phyloP scores from a whole-genome alignment of 768 basidiomycete genomes.

The Mycena venus region DNA sequence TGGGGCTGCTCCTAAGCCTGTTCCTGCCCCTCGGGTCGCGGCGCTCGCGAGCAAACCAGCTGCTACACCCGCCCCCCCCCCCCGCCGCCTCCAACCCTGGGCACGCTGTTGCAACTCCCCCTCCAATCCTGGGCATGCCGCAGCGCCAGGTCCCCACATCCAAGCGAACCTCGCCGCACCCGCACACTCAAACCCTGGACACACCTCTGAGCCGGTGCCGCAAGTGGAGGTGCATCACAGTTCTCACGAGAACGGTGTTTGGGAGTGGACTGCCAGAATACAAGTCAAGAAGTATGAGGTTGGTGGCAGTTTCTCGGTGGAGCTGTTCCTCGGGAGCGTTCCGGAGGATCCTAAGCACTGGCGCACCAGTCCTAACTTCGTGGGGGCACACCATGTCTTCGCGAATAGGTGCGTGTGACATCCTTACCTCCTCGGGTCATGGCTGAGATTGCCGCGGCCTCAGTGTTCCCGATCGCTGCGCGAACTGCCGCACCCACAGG shows the following conservation, averaged over 20 bases:
- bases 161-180: background rate
- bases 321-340: slow-evolving; percentile 61
- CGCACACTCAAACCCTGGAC: background rate
- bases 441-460: background rate
- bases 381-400: slow-evolving; percentile 61
- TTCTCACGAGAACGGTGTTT: slow-evolving; percentile 18
- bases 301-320: slow-evolving; percentile 57
- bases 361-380: slow-evolving; percentile 49
- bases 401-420: slow-evolving; percentile 44
- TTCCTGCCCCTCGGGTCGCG: background rate
- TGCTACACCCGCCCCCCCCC: background rate
- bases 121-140: background rate
- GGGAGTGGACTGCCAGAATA: slow-evolving; percentile 61
- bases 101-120: background rate
- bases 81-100: background rate
- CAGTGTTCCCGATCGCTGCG: slow-evolving; percentile 49
- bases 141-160: background rate
- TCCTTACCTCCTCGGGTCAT: background rate
- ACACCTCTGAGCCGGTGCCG: background rate
- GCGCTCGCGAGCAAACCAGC: background rate
- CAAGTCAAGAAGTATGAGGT: slow-evolving; percentile 58
- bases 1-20: slow-evolving; percentile 6
- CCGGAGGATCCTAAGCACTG: slow-evolving; percentile 54
- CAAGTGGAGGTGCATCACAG: background rate
- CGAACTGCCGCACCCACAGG: slow-evolving; percentile 51